Conservation (phyloP, 768 basidiomycete genomes). For the Sarcodon sp. region DNA sequence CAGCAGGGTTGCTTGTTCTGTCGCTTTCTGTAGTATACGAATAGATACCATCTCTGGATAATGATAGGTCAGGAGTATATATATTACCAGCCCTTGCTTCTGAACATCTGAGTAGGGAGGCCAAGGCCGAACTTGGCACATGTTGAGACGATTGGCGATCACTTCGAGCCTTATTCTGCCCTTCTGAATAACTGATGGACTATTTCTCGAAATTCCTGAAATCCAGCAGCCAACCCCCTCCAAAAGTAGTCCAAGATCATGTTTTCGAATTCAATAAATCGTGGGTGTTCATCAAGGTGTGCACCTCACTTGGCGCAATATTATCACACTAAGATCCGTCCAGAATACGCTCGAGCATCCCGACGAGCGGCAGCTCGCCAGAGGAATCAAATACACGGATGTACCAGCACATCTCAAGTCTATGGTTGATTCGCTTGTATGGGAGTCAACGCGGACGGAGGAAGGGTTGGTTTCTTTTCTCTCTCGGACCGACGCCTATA, state of each 20-base stretch:
- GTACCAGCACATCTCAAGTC: slow-evolving; percentile 66
- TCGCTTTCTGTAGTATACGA: no score
- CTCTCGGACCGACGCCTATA: background rate
- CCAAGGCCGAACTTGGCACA: no score
- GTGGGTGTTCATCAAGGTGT: slow-evolving; percentile 64
- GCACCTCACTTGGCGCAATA: slow-evolving; percentile 4
- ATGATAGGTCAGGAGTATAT: no score
- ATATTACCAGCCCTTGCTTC: no score
- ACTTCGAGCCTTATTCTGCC: no score
- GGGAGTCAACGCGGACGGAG: slow-evolving; percentile 76
- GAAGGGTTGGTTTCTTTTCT: slow-evolving; percentile 49
- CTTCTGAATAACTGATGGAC: slow-evolving; percentile 35
- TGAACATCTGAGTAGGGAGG: no score
- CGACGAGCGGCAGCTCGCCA: slow-evolving; percentile 77
- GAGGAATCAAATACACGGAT: slow-evolving; percentile 70
- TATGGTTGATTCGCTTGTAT: slow-evolving; percentile 78
- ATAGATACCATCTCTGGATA: no score
- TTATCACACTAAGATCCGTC: background rate
- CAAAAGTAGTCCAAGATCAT: slow-evolving; percentile 47
- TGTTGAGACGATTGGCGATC: no score
- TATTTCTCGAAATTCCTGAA: slow-evolving; percentile 77
- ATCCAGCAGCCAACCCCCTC: slow-evolving; percentile 28
- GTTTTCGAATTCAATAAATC: slow-evolving; percentile 63
- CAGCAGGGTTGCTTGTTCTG: no score
- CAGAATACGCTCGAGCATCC: slow-evolving; percentile 79